phyloP scores from a whole-genome alignment of 345 rosid genomes.

The Moricandia moricandioides region DNA sequence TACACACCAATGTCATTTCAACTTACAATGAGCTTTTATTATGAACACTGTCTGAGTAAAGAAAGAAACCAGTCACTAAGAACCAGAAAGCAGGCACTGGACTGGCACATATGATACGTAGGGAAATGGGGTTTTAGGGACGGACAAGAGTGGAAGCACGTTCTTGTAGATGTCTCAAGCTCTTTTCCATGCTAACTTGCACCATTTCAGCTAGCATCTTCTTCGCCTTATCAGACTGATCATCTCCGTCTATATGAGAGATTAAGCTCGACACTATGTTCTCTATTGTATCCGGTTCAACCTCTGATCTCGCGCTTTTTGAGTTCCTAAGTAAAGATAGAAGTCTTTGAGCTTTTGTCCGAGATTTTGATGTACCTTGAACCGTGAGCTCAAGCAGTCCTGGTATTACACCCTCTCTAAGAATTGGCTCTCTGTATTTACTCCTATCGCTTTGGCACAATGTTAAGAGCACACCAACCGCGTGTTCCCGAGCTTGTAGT shows the following conservation, averaged over 20 bases:
- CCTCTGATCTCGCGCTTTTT: constrained; percentile 65
- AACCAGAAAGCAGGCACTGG: constrained; percentile 35
- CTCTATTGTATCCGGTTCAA: constrained; percentile 77
- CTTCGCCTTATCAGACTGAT: constrained; percentile 87
- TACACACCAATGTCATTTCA: constrained; percentile 22
- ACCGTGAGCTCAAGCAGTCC: constrained; percentile 96
- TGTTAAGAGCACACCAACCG: constrained; percentile 70
- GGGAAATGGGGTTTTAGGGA: constrained; percentile 32
- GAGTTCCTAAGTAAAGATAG: constrained; percentile 71
- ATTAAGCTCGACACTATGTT: constrained; percentile 88
- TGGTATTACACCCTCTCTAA: constrained; percentile 93
- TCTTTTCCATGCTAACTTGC: constrained; percentile 97
- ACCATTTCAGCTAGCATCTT: constrained; percentile 98
- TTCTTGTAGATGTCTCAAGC: constrained; percentile 88
- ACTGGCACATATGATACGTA: constrained; percentile 11
- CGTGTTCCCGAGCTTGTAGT: constrained; percentile 79
- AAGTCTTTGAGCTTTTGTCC: constrained; percentile 67
- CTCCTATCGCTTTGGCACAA: constrained; percentile 84
- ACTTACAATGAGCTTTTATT: constrained; percentile 17
- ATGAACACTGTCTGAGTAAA: constrained; percentile 24
- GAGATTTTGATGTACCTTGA: constrained; percentile 88
- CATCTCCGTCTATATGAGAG: constrained; percentile 86
- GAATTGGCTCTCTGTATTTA: constrained; percentile 87
- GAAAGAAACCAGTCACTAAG: constrained; percentile 34
- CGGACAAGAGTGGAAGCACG: constrained; percentile 81